Conservation (phyloP, 225 moss, liverwort and hornwort genomes). For the Thuidium tamariscinum region DNA sequence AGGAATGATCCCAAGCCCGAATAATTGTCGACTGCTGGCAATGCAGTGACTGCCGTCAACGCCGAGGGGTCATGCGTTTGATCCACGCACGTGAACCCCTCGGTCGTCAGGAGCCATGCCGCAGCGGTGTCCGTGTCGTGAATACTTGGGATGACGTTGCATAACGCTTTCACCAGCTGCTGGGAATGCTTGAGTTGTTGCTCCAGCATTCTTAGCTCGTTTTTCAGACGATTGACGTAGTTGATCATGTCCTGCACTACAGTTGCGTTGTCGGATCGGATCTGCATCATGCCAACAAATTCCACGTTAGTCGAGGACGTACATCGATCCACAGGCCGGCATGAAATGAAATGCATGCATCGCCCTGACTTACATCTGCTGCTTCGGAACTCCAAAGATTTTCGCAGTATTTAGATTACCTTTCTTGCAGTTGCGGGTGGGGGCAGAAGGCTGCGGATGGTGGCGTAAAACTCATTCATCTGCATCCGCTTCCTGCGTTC, state of each 20-base stretch:
- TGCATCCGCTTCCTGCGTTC: no score
- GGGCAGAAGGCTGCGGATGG: no score
- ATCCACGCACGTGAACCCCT: background rate
- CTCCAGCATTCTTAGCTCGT: background rate
- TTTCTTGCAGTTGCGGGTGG: background rate
- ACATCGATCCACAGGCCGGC: no score
- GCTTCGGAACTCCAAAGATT: no score
- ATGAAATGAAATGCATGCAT: background rate
- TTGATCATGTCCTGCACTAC: background rate
- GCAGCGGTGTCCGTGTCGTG: background rate
- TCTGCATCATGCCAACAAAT: background rate
- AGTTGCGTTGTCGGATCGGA: background rate
- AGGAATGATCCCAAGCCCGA: background rate
- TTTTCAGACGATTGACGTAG: background rate
- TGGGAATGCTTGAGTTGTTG: background rate
- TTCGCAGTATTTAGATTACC: background rate
- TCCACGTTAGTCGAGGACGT: background rate
- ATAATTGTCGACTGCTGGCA: background rate
- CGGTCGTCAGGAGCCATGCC: no score
- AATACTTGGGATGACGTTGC: background rate
- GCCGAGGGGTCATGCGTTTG: background rate
- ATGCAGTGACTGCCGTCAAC: background rate
- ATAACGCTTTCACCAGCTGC: no score
- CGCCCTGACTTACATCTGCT: no score
- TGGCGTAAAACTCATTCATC: no score